phyloP scores from a whole-genome alignment of 768 basidiomycete genomes.

The Kwoniella europaea region DNA sequence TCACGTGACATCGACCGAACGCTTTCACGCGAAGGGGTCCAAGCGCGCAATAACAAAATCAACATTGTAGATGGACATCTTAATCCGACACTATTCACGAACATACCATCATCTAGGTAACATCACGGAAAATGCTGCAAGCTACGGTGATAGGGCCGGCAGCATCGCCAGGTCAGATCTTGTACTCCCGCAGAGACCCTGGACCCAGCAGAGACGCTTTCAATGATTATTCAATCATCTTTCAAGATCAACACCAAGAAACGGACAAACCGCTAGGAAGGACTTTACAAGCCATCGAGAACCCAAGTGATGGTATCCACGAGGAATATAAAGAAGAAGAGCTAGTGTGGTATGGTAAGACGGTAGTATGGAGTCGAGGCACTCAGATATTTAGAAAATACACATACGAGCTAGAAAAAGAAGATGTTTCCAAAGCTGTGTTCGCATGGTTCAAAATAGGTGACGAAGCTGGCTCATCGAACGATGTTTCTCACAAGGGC shows the following conservation, averaged over 20 bases:
- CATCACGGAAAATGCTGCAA: constrained; percentile 16
- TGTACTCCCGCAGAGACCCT: constrained; percentile 15
- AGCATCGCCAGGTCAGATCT: constrained; percentile 20
- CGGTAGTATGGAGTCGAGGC: constrained; percentile 53
- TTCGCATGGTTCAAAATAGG: constrained; percentile 51
- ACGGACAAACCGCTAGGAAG: not conserved
- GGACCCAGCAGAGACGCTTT: constrained; percentile 17
- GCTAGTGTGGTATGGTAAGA: constrained; percentile 52
- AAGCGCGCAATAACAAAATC: not conserved
- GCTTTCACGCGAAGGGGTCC: not conserved
- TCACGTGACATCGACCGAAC: not conserved
- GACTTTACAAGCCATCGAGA: constrained; percentile 6
- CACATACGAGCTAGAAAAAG: constrained; percentile 46
- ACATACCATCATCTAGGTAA: not conserved
- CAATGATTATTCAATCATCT: not conserved
- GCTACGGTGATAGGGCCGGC: constrained; percentile 20
- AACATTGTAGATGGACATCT: not conserved
- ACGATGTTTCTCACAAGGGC: not conserved
- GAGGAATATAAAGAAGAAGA: constrained; percentile 42
- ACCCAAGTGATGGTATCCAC: constrained; percentile 2
- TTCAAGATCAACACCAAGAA: not conserved
- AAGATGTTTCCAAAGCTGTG: constrained; percentile 43
- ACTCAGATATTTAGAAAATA: constrained; percentile 48
- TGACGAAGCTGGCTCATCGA: not conserved
- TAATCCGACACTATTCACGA: not conserved